phyloP scores from a whole-genome alignment of 352 stramenopile species.

The Plasmopara muralis region DNA sequence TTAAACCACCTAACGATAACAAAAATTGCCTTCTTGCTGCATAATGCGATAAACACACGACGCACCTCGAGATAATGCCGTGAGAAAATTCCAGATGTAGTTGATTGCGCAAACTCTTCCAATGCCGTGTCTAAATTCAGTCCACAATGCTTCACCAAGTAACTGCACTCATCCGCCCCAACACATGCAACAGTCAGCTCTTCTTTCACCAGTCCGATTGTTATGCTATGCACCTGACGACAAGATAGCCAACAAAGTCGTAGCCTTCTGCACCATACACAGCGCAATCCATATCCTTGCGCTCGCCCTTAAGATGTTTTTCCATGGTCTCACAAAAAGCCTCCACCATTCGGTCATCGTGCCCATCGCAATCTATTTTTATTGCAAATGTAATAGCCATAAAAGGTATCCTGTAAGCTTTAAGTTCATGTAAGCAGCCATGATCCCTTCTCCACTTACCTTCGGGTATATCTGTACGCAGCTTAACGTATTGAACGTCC shows the following conservation, averaged over 20 bases:
- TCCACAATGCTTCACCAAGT: constrained; percentile 63
- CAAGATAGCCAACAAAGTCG: constrained; percentile 69
- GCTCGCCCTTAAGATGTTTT: constrained; percentile 49
- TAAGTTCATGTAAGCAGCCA: not conserved
- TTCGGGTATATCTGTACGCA: constrained; percentile 34
- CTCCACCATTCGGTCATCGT: constrained; percentile 47
- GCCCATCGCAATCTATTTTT: constrained; percentile 27
- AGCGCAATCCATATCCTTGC: constrained; percentile 72
- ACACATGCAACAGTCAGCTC: constrained; percentile 3
- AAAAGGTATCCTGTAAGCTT: constrained; percentile 4
- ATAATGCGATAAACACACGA: not conserved
- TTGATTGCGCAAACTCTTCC: constrained; percentile 49
- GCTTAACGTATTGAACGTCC: constrained; percentile 80
- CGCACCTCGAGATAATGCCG: constrained; percentile 59
- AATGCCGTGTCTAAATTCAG: constrained; percentile 56
- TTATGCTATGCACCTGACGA: constrained; percentile 44
- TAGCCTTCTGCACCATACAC: constrained; percentile 60
- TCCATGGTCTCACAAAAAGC: constrained; percentile 56
- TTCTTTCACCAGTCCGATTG: not conserved
- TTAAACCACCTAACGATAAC: constrained; percentile 3
- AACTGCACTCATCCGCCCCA: constrained; percentile 26
- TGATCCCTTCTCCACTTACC: constrained; percentile 14
- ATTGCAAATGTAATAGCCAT: constrained; percentile 19
- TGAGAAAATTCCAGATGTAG: constrained; percentile 60
- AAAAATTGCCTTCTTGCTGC: not conserved